phyloP scores from a whole-genome alignment of 164 flowering plant species.

The Stephania cephalantha region DNA sequence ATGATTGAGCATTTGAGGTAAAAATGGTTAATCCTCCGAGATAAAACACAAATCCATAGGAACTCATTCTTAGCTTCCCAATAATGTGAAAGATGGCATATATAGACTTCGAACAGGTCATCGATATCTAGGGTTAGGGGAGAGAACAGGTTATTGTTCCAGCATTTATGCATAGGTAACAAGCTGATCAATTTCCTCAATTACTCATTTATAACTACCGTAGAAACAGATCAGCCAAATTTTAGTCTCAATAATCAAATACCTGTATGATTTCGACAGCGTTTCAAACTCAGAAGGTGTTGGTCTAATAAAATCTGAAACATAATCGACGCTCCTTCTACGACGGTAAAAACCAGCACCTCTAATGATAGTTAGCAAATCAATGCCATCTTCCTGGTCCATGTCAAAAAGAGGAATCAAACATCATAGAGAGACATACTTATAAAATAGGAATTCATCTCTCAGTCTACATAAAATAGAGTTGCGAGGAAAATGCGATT shows the following conservation, averaged over 20 bases:
- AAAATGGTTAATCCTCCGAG: neutral
- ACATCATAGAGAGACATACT: neutral
- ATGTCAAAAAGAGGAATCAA: constrained; percentile 1
- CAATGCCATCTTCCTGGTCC: constrained; percentile 51
- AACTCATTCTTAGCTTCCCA: neutral
- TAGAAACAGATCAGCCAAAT: neutral
- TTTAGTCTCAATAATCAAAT: neutral
- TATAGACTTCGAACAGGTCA: neutral
- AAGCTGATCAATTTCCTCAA: neutral
- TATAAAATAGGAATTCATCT: neutral
- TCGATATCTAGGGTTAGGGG: neutral
- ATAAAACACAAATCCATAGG: neutral
- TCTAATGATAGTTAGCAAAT: constrained; percentile 50
- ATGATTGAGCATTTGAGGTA: neutral
- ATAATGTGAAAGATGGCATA: neutral
- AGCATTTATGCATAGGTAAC: neutral
- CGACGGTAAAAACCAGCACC: constrained; percentile 57
- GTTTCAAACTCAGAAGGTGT: constrained; percentile 37
- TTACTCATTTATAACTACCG: neutral
- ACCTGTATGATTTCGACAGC: constrained; percentile 32
- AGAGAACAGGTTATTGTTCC: neutral
- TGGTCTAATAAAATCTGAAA: constrained; percentile 51
- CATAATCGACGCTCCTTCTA: constrained; percentile 30
- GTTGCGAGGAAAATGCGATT: neutral
- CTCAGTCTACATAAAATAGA: neutral